A percentile compares a stretch with the other conserved stretches of the same genome.
Conservation (phyloP, 2,329 filamentous ascomycete genomes). For the Lachnellula cervina region DNA sequence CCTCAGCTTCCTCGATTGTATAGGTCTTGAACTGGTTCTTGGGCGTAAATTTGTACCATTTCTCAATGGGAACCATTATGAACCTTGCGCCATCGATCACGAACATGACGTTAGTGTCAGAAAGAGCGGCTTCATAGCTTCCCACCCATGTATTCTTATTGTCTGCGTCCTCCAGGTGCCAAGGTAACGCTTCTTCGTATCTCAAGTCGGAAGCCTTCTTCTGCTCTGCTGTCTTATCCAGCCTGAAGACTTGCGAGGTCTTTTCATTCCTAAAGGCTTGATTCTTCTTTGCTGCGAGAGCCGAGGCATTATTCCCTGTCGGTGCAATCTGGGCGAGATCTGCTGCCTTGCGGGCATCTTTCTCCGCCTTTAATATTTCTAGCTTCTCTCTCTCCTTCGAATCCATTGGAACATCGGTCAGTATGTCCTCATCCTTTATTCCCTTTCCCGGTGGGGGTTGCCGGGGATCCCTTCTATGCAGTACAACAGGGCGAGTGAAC, state of each 20-base stretch:
- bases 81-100: slow-evolving; percentile 67
- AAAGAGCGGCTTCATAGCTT: slow-evolving; percentile 83
- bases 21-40: slow-evolving; percentile 76
- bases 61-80: slow-evolving; percentile 85
- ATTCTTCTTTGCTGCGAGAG: slow-evolving; percentile 30
- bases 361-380: slow-evolving; percentile 70
- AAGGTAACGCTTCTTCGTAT: slow-evolving; percentile 93
- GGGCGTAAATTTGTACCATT: slow-evolving; percentile 85
- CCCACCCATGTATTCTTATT: slow-evolving; percentile 93
- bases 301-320: slow-evolving; percentile 52
- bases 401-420: slow-evolving; percentile 40
- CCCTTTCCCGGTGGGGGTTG: slow-evolving; percentile 60
- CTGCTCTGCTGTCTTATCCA: slow-evolving; percentile 64
- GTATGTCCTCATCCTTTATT: slow-evolving; percentile 53
- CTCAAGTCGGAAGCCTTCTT: slow-evolving; percentile 69
- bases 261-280: slow-evolving; percentile 76
- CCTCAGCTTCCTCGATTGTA: slow-evolving; percentile 80
- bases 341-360: slow-evolving; percentile 78
- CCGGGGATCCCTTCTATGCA: slow-evolving; percentile 84
- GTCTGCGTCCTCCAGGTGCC: slow-evolving; percentile 95
- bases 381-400: slow-evolving; percentile 57
- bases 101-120: slow-evolving; percentile 77
- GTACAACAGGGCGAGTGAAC: slow-evolving; percentile 80
- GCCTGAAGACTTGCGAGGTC: slow-evolving; percentile 77
- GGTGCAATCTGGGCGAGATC: slow-evolving; percentile 93